These are phyloP conservation scores for Colletotrichum sublineola DNA, from an alignment of 2,329 filamentous ascomycete species.

Conservation along the genomic window DNA sequence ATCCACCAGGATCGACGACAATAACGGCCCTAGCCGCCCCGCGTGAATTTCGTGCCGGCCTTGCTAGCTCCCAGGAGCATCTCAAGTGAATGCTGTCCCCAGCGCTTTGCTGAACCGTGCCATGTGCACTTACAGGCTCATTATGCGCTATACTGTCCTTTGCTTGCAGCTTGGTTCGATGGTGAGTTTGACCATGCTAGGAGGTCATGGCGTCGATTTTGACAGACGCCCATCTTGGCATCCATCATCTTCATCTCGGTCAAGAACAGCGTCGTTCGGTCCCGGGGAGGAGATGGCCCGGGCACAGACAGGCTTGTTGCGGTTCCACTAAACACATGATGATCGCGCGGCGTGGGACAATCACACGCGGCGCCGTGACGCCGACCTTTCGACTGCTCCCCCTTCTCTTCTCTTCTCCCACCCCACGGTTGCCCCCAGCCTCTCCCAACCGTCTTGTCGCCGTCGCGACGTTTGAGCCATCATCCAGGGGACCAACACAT, in stretches of 20 bases:
- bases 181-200: conserved; percentile 28
- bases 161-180: conserved; percentile 1
- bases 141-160: not conserved
- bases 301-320: not conserved
- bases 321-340: conserved; percentile 4
- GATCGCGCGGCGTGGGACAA: not conserved
- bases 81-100: not conserved
- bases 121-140: not conserved
- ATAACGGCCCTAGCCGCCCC: not conserved
- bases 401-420: not conserved
- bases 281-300: not conserved
- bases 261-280: conserved; percentile 2
- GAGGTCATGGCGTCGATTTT: conserved; percentile 25
- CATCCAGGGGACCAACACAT: not conserved
- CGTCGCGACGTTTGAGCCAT: not conserved
- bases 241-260: conserved; percentile 12
- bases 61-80: not conserved
- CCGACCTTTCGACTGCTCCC: conserved; percentile 12
- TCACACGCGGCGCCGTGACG: conserved; percentile 15
- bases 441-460: not conserved
- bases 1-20: conserved; percentile 2
- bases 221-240: conserved; percentile 32
- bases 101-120: not conserved
- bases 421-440: conserved; percentile 8
- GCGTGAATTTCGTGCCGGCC: conserved; percentile 1